Evolutionary conservation across 2,329 filamentous ascomycete genomes (phyloP).

Genomic region (Colletotrichum somersetense): DNA sequence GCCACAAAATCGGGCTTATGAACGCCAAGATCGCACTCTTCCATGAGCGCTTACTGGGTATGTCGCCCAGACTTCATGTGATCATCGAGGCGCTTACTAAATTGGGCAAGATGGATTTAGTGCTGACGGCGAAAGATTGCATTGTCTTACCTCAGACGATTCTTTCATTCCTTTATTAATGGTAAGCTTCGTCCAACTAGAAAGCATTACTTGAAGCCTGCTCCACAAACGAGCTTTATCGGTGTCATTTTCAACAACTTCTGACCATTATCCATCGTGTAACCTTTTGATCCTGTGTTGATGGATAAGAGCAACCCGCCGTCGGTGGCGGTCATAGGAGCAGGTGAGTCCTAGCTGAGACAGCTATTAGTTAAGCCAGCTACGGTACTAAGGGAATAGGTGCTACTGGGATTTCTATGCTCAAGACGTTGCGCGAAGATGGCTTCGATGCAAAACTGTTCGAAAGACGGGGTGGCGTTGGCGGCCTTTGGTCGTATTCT

Average conservation of each 20-base stretch:
- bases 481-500: constrained; percentile 59
- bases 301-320: background rate
- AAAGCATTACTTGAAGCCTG: too few relatives aligned
- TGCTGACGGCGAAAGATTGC: background rate
- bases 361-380: background rate
- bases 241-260: background rate
- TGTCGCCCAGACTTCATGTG: background rate
- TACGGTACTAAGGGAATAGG: constrained; percentile 41
- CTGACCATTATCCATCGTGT: rapidly evolving
- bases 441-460: constrained; percentile 57
- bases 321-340: constrained; percentile 45
- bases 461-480: constrained; percentile 55
- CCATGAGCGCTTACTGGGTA: background rate
- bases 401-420: constrained; percentile 48
- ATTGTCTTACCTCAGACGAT: background rate
- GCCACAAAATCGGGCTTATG: background rate
- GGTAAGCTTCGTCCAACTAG: background rate
- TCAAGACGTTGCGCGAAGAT: constrained; percentile 58
- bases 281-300: background rate
- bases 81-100: background rate
- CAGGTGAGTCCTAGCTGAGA: constrained; percentile 37
- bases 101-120: background rate
- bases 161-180: background rate
- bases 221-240: background rate
- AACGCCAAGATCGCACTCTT: background rate